Conservation (phyloP, 2,329 filamentous ascomycete genomes). For the Aspergillus cejpii region DNA sequence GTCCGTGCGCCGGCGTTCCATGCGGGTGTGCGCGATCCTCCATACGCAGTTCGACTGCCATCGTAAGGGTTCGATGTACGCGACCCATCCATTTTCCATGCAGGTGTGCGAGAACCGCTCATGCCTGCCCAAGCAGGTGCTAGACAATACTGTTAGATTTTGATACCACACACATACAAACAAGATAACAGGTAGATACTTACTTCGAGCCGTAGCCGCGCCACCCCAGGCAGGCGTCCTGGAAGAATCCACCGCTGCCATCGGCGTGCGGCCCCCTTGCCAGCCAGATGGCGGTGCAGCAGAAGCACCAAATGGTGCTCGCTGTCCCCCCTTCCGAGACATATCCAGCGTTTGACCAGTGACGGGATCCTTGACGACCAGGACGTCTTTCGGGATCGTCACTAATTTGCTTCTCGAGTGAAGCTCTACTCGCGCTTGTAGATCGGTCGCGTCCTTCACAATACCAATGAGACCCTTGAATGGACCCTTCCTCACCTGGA, state of each 20-base stretch:
- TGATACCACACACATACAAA: slow-evolving; percentile 2
- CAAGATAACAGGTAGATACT: slow-evolving; percentile 40
- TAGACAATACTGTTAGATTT: slow-evolving; percentile 19
- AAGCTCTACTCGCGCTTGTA: slow-evolving; percentile 79
- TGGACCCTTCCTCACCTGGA: slow-evolving; percentile 76
- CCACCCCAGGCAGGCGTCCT: slow-evolving; percentile 70
- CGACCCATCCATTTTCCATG: slow-evolving; percentile 53
- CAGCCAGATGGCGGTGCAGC: slow-evolving; percentile 49
- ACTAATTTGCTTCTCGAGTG: slow-evolving; percentile 92
- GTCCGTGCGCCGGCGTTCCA: slow-evolving; percentile 75
- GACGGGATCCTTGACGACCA: slow-evolving; percentile 75
- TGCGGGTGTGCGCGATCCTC: slow-evolving; percentile 59
- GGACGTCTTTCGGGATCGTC: slow-evolving; percentile 69
- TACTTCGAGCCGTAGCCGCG: slow-evolving; percentile 53
- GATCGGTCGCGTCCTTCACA: slow-evolving; percentile 88
- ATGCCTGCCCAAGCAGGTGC: slow-evolving; percentile 40
- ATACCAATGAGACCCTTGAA: slow-evolving; percentile 93
- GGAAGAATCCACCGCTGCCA: slow-evolving; percentile 54
- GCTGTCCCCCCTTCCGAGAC: slow-evolving; percentile 42
- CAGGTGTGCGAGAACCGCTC: slow-evolving; percentile 46
- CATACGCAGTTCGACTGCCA: slow-evolving; percentile 70
- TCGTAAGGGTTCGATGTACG: slow-evolving; percentile 55
- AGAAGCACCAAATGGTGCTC: slow-evolving; percentile 45
- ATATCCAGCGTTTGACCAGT: slow-evolving; percentile 75
- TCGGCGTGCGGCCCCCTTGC: slow-evolving; percentile 63